Evolutionary conservation across 164 flowering plant species (phyloP).

Genomic region (Cinnamomum chago): DNA sequence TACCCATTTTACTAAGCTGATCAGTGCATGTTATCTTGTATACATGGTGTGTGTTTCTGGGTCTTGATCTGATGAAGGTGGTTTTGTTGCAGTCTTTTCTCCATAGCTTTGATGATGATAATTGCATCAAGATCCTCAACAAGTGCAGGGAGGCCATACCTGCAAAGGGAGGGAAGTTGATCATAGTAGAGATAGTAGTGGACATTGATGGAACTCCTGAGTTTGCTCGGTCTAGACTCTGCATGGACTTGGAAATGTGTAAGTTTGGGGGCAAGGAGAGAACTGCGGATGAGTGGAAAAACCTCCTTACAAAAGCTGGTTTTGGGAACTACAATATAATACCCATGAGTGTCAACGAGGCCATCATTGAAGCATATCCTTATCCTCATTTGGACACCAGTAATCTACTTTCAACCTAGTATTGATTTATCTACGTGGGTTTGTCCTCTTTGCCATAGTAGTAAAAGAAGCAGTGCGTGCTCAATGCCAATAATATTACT

Average conservation of each 20-base stretch:
- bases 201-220: background rate
- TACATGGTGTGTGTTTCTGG: background rate
- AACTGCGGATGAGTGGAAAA: slow-evolving; percentile 2
- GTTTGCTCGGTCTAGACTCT: slow-evolving; percentile 17
- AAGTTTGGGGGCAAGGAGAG: slow-evolving; percentile 2
- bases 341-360: background rate
- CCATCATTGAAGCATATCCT: slow-evolving; percentile 3
- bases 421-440: too few relatives aligned
- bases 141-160: slow-evolving; percentile 6
- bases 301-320: background rate
- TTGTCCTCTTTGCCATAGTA: too few relatives aligned
- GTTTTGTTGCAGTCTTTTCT: slow-evolving; percentile 4
- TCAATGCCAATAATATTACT: too few relatives aligned
- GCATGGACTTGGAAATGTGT: slow-evolving; percentile 46
- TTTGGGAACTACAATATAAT: background rate
- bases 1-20: too few relatives aligned
- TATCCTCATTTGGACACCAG: background rate
- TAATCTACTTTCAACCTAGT: too few relatives aligned
- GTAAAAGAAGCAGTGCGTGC: too few relatives aligned
- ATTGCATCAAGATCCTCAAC: slow-evolving; percentile 3
- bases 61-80: background rate
- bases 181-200: background rate
- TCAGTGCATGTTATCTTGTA: background rate
- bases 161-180: slow-evolving; percentile 1
- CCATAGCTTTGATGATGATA: slow-evolving; percentile 7